phyloP scores from a whole-genome alignment of 495 filamentous ascomycete genomes.

The Podospora comata region DNA sequence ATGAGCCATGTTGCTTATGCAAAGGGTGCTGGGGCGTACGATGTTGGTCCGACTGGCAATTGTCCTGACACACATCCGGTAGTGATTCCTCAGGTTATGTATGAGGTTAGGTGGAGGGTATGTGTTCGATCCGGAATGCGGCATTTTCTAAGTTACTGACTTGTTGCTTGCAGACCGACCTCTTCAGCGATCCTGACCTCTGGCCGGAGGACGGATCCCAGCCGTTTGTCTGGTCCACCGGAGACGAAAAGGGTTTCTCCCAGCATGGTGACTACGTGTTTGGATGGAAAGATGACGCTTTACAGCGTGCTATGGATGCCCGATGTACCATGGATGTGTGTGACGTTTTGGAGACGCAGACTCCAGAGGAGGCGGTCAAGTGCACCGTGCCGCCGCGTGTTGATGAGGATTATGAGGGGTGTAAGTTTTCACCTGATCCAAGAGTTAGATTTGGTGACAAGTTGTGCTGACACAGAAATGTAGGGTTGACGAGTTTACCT shows the following conservation, averaged over 20 bases:
- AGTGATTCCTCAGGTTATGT: conserved; percentile 60
- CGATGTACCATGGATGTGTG: conserved; percentile 38
- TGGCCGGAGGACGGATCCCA: conserved; percentile 26
- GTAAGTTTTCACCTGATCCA: conserved; percentile 28
- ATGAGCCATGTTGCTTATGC: conserved; percentile 58
- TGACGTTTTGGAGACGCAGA: conserved; percentile 37
- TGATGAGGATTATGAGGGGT: conserved; percentile 42
- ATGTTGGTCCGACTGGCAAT: conserved; percentile 44
- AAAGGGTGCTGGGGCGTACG: conserved; percentile 28
- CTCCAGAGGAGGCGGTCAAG: conserved; percentile 35
- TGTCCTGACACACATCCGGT: conserved; percentile 60
- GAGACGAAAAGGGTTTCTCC: conserved; percentile 30
- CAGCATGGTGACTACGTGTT: conserved; percentile 71
- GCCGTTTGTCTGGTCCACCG: conserved; percentile 30
- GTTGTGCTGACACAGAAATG: background rate
- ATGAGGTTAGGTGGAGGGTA: conserved; percentile 58
- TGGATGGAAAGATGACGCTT: conserved; percentile 62
- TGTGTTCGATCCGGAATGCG: conserved; percentile 37
- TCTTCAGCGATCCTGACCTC: conserved; percentile 38
- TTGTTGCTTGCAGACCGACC: background rate
- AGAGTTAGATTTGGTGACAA: background rate
- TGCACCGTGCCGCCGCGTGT: conserved; percentile 41
- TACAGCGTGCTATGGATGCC: conserved; percentile 28
- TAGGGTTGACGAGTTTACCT: background rate
- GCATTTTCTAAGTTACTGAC: background rate